Evolutionary conservation across 495 filamentous ascomycete genomes (phyloP), one percentile per base, ranked within the genome.

Genomic region (Aspergillus sclerotiicarbonarius): DNA sequence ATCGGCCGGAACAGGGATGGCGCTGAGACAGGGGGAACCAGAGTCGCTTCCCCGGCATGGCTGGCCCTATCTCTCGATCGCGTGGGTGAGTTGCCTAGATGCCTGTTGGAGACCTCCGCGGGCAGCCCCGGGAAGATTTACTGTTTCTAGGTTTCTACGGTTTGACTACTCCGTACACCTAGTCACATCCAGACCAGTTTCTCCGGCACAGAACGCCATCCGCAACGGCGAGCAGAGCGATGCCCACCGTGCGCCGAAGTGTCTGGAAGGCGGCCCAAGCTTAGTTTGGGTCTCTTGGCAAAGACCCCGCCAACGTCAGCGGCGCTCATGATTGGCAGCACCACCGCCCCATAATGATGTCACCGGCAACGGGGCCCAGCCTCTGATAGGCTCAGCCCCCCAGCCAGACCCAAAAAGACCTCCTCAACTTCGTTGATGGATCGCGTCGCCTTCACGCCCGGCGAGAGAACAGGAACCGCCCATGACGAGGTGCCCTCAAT

Each of bases 251-350:
- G 37, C 37, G 37, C 37, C 37, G 37, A 57, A 58, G 30, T 54
- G 51, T 59, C 52, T 67, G 64, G 61, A 61, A 67, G 41, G 55
- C 60, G 60, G 61, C 53, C 61, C 58, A 63, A 63, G 58, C 61
- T 63, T 25, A 25, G 25, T 25, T 63, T 54, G 55, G 45, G 9
- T 16, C 48, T 57, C 61, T 67, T 67, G 64, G 61, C 59, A 49
- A n/a, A n/a, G 12, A 10, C 44, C 51, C 50, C 57, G 35, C 55
- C 47, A 51, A 59, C 62, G 60, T 63, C 60, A 61, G 54, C 58
- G 53, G 52, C 60, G 57, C 58, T 49, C 63, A 60, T 54, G 29
- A 62, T 62, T 65, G 56, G 56, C 53, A 49, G 53, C 45, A 12
- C 21, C 2, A 2, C 21, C 0, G 29, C 13, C 47, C 58, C 61